phyloP scores from a whole-genome alignment of 108 stramenopile genomes.

The Asterionellopsis glacialis region DNA sequence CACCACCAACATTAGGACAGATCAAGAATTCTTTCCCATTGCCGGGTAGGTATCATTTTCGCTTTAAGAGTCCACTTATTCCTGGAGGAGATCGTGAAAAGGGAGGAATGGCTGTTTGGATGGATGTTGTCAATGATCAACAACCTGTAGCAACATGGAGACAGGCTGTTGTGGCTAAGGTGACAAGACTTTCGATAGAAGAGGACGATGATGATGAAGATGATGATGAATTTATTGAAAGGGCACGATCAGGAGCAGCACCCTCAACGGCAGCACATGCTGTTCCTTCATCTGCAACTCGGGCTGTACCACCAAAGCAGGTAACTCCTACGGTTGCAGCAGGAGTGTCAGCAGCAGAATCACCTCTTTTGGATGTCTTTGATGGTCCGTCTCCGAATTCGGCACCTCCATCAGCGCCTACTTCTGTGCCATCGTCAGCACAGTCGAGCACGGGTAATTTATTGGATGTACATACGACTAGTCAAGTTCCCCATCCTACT shows the following conservation, averaged over 20 bases:
- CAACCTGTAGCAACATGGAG: conserved; percentile 74
- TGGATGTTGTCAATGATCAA: conserved; percentile 78
- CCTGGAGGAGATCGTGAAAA: conserved; percentile 83
- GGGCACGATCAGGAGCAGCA: conserved; percentile 15
- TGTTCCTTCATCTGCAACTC: conserved; percentile 19
- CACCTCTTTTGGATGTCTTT: conserved; percentile 48
- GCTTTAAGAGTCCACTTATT: conserved; percentile 87
- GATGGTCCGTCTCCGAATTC: conserved; percentile 32
- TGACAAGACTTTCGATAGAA: conserved; percentile 61
- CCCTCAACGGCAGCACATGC: conserved; percentile 22
- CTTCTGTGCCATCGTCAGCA: conserved; percentile 13
- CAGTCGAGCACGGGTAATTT: conserved; percentile 29
- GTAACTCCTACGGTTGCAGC: conserved; percentile 16
- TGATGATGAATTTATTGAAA: conserved; percentile 25
- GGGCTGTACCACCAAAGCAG: conserved; percentile 14
- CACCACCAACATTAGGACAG: conserved; percentile 75
- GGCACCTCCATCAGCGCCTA: conserved; percentile 4
- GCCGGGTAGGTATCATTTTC: conserved; percentile 93
- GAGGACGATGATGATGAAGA: conserved; percentile 72
- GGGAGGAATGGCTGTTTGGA: conserved; percentile 79
- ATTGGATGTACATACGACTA: conserved; percentile 20
- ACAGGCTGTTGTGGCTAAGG: conserved; percentile 69
- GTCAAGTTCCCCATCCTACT: conserved; percentile 9
- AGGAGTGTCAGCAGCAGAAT: conserved; percentile 17
- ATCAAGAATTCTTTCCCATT: conserved; percentile 86